phyloP scores from a whole-genome alignment of 2,329 filamentous ascomycete species.

The Ambrosiella xylebori region DNA sequence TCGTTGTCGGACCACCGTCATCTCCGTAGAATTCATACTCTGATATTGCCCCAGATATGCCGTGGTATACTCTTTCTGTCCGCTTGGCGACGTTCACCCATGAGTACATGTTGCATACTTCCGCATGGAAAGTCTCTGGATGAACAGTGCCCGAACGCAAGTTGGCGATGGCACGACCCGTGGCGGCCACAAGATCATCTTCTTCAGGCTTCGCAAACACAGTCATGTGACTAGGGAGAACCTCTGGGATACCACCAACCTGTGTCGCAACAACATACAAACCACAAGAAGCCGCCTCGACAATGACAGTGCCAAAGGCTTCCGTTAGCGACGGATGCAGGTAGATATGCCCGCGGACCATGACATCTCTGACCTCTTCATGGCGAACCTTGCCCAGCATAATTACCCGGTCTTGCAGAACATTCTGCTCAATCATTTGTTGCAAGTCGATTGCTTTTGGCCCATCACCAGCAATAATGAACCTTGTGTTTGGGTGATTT shows the following conservation, averaged over 20 bases:
- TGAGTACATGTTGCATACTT: slow-evolving; percentile 96
- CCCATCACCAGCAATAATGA: slow-evolving; percentile 89
- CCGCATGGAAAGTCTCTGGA: slow-evolving; percentile 87
- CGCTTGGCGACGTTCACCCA: slow-evolving; percentile 91
- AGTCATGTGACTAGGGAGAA: slow-evolving; percentile 91
- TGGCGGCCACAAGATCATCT: slow-evolving; percentile 80
- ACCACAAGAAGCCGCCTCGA: slow-evolving; percentile 90
- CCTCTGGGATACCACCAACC: slow-evolving; percentile 92
- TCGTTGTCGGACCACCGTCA: slow-evolving; percentile 2
- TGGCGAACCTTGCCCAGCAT: slow-evolving; percentile 85
- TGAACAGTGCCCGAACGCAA: slow-evolving; percentile 73
- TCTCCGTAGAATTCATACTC: slow-evolving; percentile 64
- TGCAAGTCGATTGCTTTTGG: slow-evolving; percentile 96
- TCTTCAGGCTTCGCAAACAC: slow-evolving; percentile 94
- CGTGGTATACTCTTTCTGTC: slow-evolving; percentile 88
- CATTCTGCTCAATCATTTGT: slow-evolving; percentile 92
- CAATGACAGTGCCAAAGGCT: slow-evolving; percentile 93
- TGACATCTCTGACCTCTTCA: slow-evolving; percentile 92
- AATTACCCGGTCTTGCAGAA: slow-evolving; percentile 82
- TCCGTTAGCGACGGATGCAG: slow-evolving; percentile 89
- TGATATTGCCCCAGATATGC: slow-evolving; percentile 70
- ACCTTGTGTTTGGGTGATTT: slow-evolving; percentile 79
- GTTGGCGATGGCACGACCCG: slow-evolving; percentile 72
- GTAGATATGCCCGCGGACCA: slow-evolving; percentile 93
- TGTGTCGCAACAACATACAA: slow-evolving; percentile 93